These are phyloP conservation scores for Purpureocillium lavendulum DNA, from an alignment of 2,329 filamentous ascomycete species.

Conservation along the genomic window DNA sequence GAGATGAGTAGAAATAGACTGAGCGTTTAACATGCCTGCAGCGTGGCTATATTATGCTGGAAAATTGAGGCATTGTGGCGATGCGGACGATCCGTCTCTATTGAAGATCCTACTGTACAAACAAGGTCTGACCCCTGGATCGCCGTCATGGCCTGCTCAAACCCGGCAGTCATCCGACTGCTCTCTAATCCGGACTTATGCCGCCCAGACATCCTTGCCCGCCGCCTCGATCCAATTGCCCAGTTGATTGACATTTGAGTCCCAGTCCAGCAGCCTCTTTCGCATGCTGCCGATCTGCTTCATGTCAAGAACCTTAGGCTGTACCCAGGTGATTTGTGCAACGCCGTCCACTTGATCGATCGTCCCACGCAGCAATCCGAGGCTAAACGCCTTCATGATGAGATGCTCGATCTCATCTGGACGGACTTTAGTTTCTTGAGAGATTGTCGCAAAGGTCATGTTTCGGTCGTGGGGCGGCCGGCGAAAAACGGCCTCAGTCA, in stretches of 20 bases:
- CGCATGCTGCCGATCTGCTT: conserved; percentile 92
- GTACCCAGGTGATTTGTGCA: conserved; percentile 95
- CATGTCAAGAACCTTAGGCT: conserved; percentile 95
- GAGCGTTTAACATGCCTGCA: too few relatives aligned
- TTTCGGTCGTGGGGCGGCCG: conserved; percentile 90
- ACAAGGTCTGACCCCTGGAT: conserved; percentile 5
- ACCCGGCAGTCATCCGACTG: too few relatives aligned
- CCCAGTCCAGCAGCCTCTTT: conserved; percentile 83
- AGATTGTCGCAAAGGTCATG: conserved; percentile 85
- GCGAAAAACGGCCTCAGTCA: conserved; percentile 94
- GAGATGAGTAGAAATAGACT: conserved; percentile 4
- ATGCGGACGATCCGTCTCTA: not conserved
- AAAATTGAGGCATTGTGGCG: not conserved
- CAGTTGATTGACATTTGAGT: conserved; percentile 88
- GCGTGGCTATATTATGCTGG: too few relatives aligned
- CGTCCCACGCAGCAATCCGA: conserved; percentile 81
- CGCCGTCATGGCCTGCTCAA: too few relatives aligned
- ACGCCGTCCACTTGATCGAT: conserved; percentile 96
- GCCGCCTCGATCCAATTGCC: conserved; percentile 95
- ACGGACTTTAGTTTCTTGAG: conserved; percentile 84
- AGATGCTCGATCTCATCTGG: conserved; percentile 93
- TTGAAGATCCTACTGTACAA: conserved; percentile 17
- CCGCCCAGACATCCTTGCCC: conserved; percentile 93
- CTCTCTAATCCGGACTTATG: conserved; percentile 34
- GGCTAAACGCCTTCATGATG: conserved; percentile 96